Conservation (phyloP, 2,329 filamentous ascomycete genomes). For the Colletotrichum sp. region DNA sequence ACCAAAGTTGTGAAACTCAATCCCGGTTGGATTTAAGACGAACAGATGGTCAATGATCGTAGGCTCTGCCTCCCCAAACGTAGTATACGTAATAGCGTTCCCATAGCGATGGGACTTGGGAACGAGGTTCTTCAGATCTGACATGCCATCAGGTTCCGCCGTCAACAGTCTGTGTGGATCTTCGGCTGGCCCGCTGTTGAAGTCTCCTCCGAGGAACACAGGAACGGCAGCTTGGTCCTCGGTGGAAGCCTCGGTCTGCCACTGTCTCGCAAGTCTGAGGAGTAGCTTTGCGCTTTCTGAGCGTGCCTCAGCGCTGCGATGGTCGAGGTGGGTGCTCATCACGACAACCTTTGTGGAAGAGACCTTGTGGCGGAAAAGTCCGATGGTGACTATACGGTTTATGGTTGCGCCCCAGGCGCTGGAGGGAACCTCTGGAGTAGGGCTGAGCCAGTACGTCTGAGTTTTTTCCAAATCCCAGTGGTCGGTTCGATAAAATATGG, state of each 20-base stretch:
- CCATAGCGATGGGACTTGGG: constrained; percentile 54
- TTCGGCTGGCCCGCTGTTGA: constrained; percentile 67
- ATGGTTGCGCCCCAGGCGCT: constrained; percentile 72
- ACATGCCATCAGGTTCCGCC: constrained; percentile 47
- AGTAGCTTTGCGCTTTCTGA: constrained; percentile 64
- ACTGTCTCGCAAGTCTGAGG: constrained; percentile 50
- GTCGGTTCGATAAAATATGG: constrained; percentile 72
- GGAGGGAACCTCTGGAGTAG: constrained; percentile 71
- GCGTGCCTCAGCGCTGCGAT: constrained; percentile 60
- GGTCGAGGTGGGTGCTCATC: constrained; percentile 74
- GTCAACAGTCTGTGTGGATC: constrained; percentile 65
- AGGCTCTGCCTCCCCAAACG: constrained; percentile 57
- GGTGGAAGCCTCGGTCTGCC: constrained; percentile 21
- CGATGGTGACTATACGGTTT: constrained; percentile 67
- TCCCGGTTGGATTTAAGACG: constrained; percentile 44
- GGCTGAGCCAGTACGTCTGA: constrained; percentile 77
- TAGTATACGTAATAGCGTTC: constrained; percentile 67
- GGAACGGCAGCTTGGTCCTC: constrained; percentile 32
- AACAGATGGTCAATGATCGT: constrained; percentile 71
- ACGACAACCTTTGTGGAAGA: constrained; percentile 58
- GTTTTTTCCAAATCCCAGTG: constrained; percentile 64
- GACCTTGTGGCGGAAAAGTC: constrained; percentile 58
- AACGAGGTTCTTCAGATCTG: constrained; percentile 51
- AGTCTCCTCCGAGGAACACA: constrained; percentile 70
- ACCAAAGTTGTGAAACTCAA: constrained; percentile 55